These are phyloP conservation scores for Zygosaccharomyces bisporus DNA, from an alignment of 805 yeast species.

Conservation along the genomic window DNA sequence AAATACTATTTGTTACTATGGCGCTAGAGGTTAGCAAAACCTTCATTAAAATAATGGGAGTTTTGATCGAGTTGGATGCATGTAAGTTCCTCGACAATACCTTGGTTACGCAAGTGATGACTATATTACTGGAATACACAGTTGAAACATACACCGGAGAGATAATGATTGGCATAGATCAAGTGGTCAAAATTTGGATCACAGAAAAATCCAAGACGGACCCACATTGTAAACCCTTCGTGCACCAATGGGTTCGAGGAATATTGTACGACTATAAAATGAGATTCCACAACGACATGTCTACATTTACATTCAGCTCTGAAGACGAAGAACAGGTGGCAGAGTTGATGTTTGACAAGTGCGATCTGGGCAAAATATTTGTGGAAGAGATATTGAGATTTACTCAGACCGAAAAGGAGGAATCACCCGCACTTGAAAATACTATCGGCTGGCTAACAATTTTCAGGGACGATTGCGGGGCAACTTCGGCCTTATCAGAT, in stretches of 20 bases:
- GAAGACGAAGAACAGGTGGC: conserved; percentile 11
- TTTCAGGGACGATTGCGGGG: conserved; percentile 10
- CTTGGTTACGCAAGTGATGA: conserved; percentile 6
- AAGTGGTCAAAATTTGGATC: conserved; percentile 12
- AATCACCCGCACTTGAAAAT: conserved; percentile 3
- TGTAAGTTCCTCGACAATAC: conserved; percentile 5
- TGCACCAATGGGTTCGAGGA: conserved; percentile 11
- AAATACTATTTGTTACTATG: conserved; percentile 14
- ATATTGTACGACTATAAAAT: conserved; percentile 8
- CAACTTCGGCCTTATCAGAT: neutral
- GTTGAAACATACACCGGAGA: conserved; percentile 19
- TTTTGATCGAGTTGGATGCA: conserved; percentile 7
- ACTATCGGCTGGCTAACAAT: conserved; percentile 15
- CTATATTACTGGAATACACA: conserved; percentile 14
- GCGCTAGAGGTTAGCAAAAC: conserved; percentile 17
- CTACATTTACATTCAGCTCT: neutral
- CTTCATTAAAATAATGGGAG: conserved; percentile 10
- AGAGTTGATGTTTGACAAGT: conserved; percentile 17
- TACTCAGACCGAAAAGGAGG: conserved; percentile 3
- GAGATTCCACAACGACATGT: conserved; percentile 6
- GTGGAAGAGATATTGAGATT: conserved; percentile 11
- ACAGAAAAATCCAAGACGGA: conserved; percentile 7
- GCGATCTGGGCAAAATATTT: conserved; percentile 17
- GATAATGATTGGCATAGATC: conserved; percentile 19
- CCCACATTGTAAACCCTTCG: conserved; percentile 2